These are phyloP conservation scores for Tolypocladium tundrense DNA, from an alignment of 2,329 filamentous ascomycete genomes.

Conservation along the genomic window DNA sequence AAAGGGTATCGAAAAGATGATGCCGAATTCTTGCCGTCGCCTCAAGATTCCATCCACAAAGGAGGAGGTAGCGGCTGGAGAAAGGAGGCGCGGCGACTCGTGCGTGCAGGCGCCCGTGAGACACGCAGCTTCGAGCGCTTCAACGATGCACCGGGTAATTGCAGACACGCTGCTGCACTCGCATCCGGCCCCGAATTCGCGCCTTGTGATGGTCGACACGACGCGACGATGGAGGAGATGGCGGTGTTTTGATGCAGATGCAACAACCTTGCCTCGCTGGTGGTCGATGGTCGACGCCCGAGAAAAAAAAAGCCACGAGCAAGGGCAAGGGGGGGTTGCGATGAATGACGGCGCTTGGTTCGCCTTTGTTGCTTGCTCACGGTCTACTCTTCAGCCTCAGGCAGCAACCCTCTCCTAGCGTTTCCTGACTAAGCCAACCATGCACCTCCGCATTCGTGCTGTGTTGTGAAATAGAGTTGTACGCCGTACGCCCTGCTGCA, in stretches of 20 bases:
- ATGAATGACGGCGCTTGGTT: neutral
- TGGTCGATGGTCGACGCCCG: neutral
- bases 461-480: too few species aligned
- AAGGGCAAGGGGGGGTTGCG: neutral
- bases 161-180: constrained; percentile 3
- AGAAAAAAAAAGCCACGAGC: constrained; percentile 1
- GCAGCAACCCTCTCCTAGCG: neutral
- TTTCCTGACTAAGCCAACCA: neutral
- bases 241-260: neutral
- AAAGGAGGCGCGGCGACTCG: neutral
- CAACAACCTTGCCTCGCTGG: neutral
- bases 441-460: neutral
- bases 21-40: neutral
- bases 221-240: neutral
- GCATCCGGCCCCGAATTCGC: constrained; percentile 2
- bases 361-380: neutral
- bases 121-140: neutral
- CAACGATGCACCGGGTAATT: neutral
- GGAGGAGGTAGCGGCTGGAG: neutral
- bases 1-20: neutral
- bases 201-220: constrained; percentile 1
- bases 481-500: too few species aligned
- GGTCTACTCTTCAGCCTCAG: neutral
- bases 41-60: neutral
- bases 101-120: neutral